phyloP scores from a whole-genome alignment of 371 early-diverging fungal genomes.

The Chytridiales sp. region DNA sequence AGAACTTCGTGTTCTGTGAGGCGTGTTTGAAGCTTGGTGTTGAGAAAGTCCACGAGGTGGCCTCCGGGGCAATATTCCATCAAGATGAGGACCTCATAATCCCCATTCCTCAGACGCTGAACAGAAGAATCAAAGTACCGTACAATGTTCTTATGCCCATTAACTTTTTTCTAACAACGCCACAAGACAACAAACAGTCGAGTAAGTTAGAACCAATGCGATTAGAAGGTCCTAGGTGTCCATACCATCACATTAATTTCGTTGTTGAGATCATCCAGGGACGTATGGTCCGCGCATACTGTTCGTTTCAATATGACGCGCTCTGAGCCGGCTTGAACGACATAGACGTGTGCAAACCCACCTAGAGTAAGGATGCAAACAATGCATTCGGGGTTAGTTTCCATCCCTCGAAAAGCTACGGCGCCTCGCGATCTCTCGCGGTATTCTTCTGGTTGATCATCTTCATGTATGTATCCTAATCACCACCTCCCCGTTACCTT shows the following conservation, averaged over 20 bases:
- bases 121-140: slow-evolving; percentile 69
- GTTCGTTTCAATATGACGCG: slow-evolving; percentile 76
- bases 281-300: slow-evolving; percentile 67
- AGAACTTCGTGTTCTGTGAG: slow-evolving; percentile 80
- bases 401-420: too few relatives aligned
- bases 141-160: slow-evolving; percentile 81
- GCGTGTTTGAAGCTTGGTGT: slow-evolving; percentile 66
- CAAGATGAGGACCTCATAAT: slow-evolving; percentile 76
- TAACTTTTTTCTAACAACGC: slow-evolving; percentile 60
- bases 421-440: too few relatives aligned
- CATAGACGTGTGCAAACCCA: slow-evolving; percentile 85
- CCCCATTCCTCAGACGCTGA: slow-evolving; percentile 48
- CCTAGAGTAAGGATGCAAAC: slow-evolving; percentile 44
- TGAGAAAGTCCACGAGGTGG: slow-evolving; percentile 84
- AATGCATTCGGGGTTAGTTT: not conserved
- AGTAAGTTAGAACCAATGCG: not conserved
- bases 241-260: slow-evolving; percentile 79
- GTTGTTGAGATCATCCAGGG: slow-evolving; percentile 61
- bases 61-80: slow-evolving; percentile 91
- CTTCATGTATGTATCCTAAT: not conserved
- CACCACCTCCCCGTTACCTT: too few relatives aligned
- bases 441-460: not conserved
- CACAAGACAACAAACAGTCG: not conserved
- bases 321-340: slow-evolving; percentile 61
- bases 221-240: not conserved